phyloP scores from a whole-genome alignment of 2,329 filamentous ascomycete species.

The Fusarium lateritium region DNA sequence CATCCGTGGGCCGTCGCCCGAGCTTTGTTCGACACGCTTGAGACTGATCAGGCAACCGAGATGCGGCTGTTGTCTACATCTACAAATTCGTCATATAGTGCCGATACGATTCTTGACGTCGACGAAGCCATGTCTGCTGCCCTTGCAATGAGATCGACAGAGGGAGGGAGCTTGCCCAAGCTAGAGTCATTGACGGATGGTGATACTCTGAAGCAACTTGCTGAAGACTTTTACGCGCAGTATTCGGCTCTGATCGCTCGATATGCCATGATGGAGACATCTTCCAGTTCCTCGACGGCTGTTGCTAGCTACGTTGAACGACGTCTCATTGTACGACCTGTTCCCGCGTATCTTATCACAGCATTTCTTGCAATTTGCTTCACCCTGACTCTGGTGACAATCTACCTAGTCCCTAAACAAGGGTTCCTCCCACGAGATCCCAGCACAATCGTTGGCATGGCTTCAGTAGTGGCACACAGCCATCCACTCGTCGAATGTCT shows the following conservation, averaged over 20 bases:
- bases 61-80: constrained; percentile 16
- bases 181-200: constrained; percentile 47
- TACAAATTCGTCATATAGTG: constrained; percentile 39
- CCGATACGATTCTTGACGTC: constrained; percentile 47
- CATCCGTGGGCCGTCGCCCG: constrained; percentile 41
- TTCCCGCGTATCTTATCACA: constrained; percentile 53
- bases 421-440: constrained; percentile 57
- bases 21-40: constrained; percentile 42
- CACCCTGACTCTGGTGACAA: constrained; percentile 36
- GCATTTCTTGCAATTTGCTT: constrained; percentile 50
- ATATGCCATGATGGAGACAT: constrained; percentile 50
- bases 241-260: constrained; percentile 54
- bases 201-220: constrained; percentile 46
- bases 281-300: constrained; percentile 39
- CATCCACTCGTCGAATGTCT: constrained; percentile 54
- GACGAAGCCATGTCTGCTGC: constrained; percentile 55
- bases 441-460: constrained; percentile 54
- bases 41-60: constrained; percentile 10
- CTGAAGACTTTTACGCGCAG: constrained; percentile 53
- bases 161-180: constrained; percentile 34
- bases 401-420: constrained; percentile 47
- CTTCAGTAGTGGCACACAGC: constrained; percentile 56
- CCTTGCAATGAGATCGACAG: constrained; percentile 48
- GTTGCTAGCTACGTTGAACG: constrained; percentile 48
- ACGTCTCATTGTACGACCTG: constrained; percentile 50